These are phyloP conservation scores for Nymphaea colorata DNA, from an alignment of 164 flowering plant species.

Conservation along the genomic window DNA sequence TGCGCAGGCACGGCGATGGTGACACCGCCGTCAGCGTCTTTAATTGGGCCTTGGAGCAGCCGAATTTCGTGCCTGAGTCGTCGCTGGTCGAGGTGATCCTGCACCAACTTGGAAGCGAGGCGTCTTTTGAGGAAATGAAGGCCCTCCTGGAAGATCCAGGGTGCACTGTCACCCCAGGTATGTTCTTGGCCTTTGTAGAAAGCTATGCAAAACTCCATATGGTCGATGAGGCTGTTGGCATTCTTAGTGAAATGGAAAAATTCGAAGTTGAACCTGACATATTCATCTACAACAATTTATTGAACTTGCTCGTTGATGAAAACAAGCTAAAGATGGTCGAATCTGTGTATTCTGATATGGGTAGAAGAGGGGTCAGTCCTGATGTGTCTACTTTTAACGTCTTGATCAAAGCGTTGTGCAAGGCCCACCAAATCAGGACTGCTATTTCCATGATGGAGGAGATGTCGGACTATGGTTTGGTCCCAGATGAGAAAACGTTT, in stretches of 20 bases:
- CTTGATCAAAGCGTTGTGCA: slow-evolving; percentile 81
- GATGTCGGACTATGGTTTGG: slow-evolving; percentile 47
- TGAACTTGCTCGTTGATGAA: slow-evolving; percentile 76
- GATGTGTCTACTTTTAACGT: slow-evolving; percentile 81
- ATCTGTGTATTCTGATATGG: slow-evolving; percentile 42
- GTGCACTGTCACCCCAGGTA: slow-evolving; percentile 27
- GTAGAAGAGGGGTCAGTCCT: slow-evolving; percentile 29
- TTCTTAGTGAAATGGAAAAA: slow-evolving; percentile 47
- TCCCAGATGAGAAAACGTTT: slow-evolving; percentile 75
- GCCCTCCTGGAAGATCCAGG: slow-evolving; percentile 31
- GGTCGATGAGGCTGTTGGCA: slow-evolving; percentile 41
- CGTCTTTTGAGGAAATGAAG: slow-evolving; percentile 43
- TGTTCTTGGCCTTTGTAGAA: slow-evolving; percentile 47
- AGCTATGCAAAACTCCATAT: slow-evolving; percentile 35
- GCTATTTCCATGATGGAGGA: slow-evolving; percentile 85
- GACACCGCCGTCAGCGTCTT: slow-evolving; percentile 35
- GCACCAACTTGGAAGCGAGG: slow-evolving; percentile 45
- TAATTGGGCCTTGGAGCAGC: slow-evolving; percentile 66
- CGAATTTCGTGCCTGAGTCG: slow-evolving; percentile 38
- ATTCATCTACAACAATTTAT: slow-evolving; percentile 40
- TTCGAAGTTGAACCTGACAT: slow-evolving; percentile 44
- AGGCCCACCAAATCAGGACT: slow-evolving; percentile 72
- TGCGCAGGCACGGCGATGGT: slow-evolving; percentile 40
- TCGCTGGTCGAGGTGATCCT: slow-evolving; percentile 50
- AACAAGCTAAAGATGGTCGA: slow-evolving; percentile 72